Evolutionary conservation across 345 rosid genomes (phyloP).

Genomic region (Durio zibethinus): DNA sequence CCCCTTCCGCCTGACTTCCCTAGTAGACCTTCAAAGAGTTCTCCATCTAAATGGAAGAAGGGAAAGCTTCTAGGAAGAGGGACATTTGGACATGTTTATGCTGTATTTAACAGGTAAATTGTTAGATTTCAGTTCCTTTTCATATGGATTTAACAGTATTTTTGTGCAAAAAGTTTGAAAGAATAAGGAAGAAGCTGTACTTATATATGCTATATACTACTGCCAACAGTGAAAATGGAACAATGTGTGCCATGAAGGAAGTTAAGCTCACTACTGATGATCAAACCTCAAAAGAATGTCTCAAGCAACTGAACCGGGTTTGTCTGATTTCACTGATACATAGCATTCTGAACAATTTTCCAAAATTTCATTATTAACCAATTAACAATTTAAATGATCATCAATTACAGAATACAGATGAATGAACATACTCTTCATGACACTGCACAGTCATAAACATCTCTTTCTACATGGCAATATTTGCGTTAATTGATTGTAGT

Average conservation of each 20-base stretch:
- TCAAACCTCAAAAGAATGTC: conserved; percentile 72
- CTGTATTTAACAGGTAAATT: conserved; percentile 13
- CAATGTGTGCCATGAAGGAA: conserved; percentile 96
- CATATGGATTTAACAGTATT: background rate
- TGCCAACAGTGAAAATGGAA: conserved; percentile 65
- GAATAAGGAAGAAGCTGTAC: background rate
- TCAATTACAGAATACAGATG: background rate
- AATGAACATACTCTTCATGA: background rate
- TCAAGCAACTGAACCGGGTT: conserved; percentile 89
- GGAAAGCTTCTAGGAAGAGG: conserved; percentile 26
- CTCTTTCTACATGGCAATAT: background rate
- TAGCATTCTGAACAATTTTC: background rate
- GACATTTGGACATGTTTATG: conserved; percentile 25
- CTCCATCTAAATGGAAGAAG: conserved; percentile 18
- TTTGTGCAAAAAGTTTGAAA: background rate
- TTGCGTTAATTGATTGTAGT: conserved; percentile 6
- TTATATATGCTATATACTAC: background rate
- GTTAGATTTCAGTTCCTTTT: background rate
- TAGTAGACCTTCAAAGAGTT: background rate
- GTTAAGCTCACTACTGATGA: conserved; percentile 77
- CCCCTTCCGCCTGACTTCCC: conserved; percentile 11
- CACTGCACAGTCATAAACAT: background rate
- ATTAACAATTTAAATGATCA: background rate
- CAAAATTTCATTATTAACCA: background rate
- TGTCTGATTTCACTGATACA: background rate